These are phyloP conservation scores for Trichoderma brevicompactum DNA, from an alignment of 2,329 filamentous ascomycete species.

Conservation along the genomic window DNA sequence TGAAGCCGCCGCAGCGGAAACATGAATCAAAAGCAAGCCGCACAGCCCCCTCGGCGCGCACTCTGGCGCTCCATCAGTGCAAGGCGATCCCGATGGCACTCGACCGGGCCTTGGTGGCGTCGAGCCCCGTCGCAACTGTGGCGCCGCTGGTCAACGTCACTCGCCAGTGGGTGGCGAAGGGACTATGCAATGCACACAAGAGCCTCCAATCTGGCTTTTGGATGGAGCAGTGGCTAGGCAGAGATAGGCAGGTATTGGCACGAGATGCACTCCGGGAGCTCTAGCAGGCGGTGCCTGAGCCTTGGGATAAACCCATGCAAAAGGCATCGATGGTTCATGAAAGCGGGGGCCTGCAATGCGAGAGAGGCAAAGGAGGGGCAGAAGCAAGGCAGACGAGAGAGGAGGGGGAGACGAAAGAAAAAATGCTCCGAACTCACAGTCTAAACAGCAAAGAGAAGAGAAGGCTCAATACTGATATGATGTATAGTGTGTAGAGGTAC, in stretches of 20 bases:
- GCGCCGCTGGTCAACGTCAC: slow-evolving; percentile 25
- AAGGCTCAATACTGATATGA: background rate
- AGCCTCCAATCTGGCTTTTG: background rate
- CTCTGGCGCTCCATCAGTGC: background rate
- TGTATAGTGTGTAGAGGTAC: background rate
- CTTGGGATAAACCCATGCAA: slow-evolving; percentile 18
- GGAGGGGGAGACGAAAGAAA: background rate
- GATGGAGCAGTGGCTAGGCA: slow-evolving; percentile 18
- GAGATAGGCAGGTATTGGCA: slow-evolving; percentile 17
- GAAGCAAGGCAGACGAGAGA: slow-evolving; percentile 11
- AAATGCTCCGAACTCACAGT: slow-evolving; percentile 10
- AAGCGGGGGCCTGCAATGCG: slow-evolving; percentile 27
- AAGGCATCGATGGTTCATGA: slow-evolving; percentile 16
- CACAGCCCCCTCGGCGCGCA: background rate
- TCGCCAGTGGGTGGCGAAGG: slow-evolving; percentile 19
- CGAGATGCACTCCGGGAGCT: slow-evolving; percentile 10
- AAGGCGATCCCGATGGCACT: slow-evolving; percentile 24
- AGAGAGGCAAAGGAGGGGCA: slow-evolving; percentile 8
- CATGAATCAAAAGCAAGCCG: background rate
- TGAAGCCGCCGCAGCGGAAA: background rate
- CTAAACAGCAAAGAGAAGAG: background rate
- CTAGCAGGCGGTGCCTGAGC: slow-evolving; percentile 13
- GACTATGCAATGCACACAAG: background rate
- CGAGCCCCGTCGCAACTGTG: slow-evolving; percentile 10
- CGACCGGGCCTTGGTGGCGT: slow-evolving; percentile 13